Percentiles rank a stretch among this genome's conserved stretches.
Evolutionary conservation across 805 yeast species (phyloP).

Genomic region (Kuraishia cidri): DNA sequence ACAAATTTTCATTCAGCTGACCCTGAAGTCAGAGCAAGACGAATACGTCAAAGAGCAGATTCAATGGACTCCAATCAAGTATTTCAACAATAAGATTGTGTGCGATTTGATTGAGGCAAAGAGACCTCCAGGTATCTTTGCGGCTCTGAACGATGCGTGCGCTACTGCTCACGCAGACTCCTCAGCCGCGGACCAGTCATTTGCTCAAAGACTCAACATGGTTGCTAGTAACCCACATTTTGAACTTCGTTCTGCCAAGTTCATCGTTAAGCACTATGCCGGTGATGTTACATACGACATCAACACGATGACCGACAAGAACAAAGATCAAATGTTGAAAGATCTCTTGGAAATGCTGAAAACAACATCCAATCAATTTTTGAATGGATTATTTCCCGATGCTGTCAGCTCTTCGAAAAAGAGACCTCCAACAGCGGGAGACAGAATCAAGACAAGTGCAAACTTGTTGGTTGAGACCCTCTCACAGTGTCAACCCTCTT

Average conservation of each 20-base stretch:
- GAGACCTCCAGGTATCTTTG: slow-evolving; percentile 94
- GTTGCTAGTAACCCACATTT: slow-evolving; percentile 79
- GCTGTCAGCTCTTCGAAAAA: slow-evolving; percentile 58
- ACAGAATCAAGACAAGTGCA: slow-evolving; percentile 88
- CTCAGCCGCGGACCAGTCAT: slow-evolving; percentile 92
- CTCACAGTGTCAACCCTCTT: slow-evolving; percentile 88
- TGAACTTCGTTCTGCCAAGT: slow-evolving; percentile 80
- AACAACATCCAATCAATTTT: slow-evolving; percentile 60
- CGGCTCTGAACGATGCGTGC: slow-evolving; percentile 92
- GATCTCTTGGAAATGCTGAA: slow-evolving; percentile 76
- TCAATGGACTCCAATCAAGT: slow-evolving; percentile 95
- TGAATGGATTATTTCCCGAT: slow-evolving; percentile 52
- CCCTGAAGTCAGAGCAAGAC: slow-evolving; percentile 95
- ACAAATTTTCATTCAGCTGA: slow-evolving; percentile 92
- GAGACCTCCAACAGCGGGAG: slow-evolving; percentile 94
- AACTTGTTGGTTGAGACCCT: slow-evolving; percentile 83
- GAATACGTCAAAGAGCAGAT: slow-evolving; percentile 94
- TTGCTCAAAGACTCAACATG: slow-evolving; percentile 84
- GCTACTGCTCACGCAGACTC: slow-evolving; percentile 99
- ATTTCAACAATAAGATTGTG: slow-evolving; percentile 91
- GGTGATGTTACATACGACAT: slow-evolving; percentile 96
- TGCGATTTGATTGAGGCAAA: slow-evolving; percentile 92
- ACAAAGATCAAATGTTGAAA: slow-evolving; percentile 87
- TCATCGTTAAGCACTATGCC: slow-evolving; percentile 92
- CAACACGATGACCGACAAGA: slow-evolving; percentile 88